Percentiles rank a stretch among this genome's conserved stretches.
Conservation (phyloP, 805 yeast species). For the Ogataea kodamae region DNA sequence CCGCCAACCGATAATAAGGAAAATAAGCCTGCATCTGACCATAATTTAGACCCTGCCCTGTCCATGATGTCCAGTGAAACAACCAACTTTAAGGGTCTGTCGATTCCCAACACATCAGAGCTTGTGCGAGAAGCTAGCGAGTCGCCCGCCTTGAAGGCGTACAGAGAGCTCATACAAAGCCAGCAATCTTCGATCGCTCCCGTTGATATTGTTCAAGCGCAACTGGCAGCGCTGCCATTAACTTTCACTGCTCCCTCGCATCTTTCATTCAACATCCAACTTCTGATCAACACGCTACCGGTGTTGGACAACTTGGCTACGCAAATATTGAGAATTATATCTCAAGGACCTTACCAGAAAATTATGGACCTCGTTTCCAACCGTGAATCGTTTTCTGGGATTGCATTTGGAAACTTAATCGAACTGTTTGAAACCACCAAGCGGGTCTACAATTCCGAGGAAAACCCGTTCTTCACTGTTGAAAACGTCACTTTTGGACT, state of each 20-base stretch:
- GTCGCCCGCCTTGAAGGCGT: slow-evolving; percentile 27
- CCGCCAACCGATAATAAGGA: slow-evolving; percentile 7
- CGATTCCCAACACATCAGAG: slow-evolving; percentile 35
- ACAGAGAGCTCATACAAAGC: slow-evolving; percentile 24
- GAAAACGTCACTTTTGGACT: slow-evolving; percentile 68
- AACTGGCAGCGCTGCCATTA: slow-evolving; percentile 58
- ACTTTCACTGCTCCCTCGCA: slow-evolving; percentile 54
- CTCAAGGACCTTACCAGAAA: slow-evolving; percentile 72
- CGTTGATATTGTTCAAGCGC: slow-evolving; percentile 38
- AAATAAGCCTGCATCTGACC: slow-evolving; percentile 7
- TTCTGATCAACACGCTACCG: slow-evolving; percentile 66
- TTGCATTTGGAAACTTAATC: slow-evolving; percentile 61
- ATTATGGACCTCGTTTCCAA: slow-evolving; percentile 66
- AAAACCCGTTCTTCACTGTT: slow-evolving; percentile 68
- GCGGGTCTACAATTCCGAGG: slow-evolving; percentile 59
- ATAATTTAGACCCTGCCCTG: slow-evolving; percentile 11
- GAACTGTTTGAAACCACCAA: slow-evolving; percentile 77
- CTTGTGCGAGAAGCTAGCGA: slow-evolving; percentile 26
- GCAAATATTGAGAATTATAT: slow-evolving; percentile 70
- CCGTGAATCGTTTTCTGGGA: slow-evolving; percentile 62
- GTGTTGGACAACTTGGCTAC: slow-evolving; percentile 78
- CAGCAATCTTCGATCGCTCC: slow-evolving; percentile 19
- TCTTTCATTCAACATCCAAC: slow-evolving; percentile 58
- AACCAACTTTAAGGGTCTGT: slow-evolving; percentile 29
- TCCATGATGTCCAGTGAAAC: slow-evolving; percentile 15